Evolutionary conservation across 1,284 basidiomycete species (phyloP), one percentile per base, ranked within the genome.

Genomic region (Cryptococcus jaspeensis): DNA sequence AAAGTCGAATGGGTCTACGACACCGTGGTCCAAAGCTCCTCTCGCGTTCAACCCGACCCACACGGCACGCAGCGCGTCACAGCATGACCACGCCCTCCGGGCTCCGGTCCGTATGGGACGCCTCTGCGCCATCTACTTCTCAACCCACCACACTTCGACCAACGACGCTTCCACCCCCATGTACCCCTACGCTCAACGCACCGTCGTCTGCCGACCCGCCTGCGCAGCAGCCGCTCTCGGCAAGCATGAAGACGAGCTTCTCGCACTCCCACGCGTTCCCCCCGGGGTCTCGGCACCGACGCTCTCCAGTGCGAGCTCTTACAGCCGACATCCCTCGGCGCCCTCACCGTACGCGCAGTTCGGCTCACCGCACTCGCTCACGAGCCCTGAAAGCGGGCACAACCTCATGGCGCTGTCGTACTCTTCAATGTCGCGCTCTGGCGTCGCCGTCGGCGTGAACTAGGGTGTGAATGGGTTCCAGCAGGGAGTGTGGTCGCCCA

Each of bases 91-190:
- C 35, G 59, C 55, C 13, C 55, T 74, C 45, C n/a, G n/a, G n/a
- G n/a, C n/a, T n/a, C n/a, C 70, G 69, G 56, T 67, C 63, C 12
- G 70, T 74, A 0, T 76, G 74, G 74, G 68, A 69, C 25, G n/a
- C 59, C 12, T 20, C 52, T 38, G 18, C 43, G n/a, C 23, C 52
- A 20, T 46, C 55, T 22, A 9, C 54, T 36, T 58, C 49, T 11
- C 58, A 68, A 38, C 50, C 56, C 18, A 53, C 65, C 11, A 64
- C 66, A 4, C 71, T 6, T 22, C 59, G 8, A 8, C 55, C 36
- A 57, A 46, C 8, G 57, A 67, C 41, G 53, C 55, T 28, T 55
- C 65, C 11, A 66, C 67, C 2, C 72, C 72, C 13, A 54, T 71
- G 55, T 76, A 76, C 56, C 70, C n/a, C 74, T 1, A 68, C 72